phyloP scores from a whole-genome alignment of 2,329 filamentous ascomycete species.

The Tolypocladium nubicola region DNA sequence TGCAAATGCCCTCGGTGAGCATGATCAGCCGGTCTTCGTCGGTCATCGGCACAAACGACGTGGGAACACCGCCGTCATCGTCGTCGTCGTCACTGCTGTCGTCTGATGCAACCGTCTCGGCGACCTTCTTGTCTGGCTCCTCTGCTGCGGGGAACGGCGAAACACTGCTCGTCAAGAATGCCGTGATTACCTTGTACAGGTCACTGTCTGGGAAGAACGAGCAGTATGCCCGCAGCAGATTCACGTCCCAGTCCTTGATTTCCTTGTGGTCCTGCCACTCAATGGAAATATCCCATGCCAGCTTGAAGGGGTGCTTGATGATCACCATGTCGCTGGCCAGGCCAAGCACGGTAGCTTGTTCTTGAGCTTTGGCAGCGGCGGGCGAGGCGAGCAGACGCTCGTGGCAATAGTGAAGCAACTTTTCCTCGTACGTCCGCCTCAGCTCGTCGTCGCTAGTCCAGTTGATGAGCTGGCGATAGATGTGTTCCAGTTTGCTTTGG shows the following conservation, averaged over 20 bases:
- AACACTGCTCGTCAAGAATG: conserved; percentile 70
- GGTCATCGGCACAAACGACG: conserved; percentile 47
- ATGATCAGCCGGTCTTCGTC: conserved; percentile 72
- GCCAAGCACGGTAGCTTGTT: conserved; percentile 63
- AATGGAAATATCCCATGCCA: conserved; percentile 84
- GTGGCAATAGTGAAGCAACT: conserved; percentile 69
- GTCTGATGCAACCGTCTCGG: conserved; percentile 29
- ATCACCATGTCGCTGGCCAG: conserved; percentile 89
- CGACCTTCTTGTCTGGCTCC: conserved; percentile 10
- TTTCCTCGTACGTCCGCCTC: conserved; percentile 80
- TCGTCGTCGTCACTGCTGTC: conserved; percentile 52
- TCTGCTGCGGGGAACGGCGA: conserved; percentile 60
- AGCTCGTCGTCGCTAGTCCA: conserved; percentile 84
- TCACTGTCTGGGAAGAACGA: conserved; percentile 76
- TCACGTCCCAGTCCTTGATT: conserved; percentile 66
- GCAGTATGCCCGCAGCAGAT: conserved; percentile 71
- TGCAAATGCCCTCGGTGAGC: conserved; percentile 64
- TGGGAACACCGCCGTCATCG: conserved; percentile 44
- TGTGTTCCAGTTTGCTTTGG: conserved; percentile 63
- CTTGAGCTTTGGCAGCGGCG: conserved; percentile 52
- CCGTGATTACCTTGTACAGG: conserved; percentile 69
- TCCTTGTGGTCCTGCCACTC: conserved; percentile 78
- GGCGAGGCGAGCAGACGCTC: conserved; percentile 65
- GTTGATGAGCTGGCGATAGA: conserved; percentile 78
- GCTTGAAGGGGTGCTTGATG: conserved; percentile 79